phyloP scores from a whole-genome alignment of 2,329 filamentous ascomycete genomes.

The Neonectria hederae region DNA sequence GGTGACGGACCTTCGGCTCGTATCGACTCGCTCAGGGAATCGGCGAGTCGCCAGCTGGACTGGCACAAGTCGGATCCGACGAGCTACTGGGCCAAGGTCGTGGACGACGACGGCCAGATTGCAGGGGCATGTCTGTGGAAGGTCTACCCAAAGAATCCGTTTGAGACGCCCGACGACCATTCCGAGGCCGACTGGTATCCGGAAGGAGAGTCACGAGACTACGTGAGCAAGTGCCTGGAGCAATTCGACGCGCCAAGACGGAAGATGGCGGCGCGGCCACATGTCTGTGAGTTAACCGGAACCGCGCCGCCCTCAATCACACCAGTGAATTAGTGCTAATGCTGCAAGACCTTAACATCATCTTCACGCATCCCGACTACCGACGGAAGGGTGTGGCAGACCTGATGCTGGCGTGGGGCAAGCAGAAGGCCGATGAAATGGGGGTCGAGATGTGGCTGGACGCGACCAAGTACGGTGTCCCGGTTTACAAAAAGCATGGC shows the following conservation, averaged over 20 bases:
- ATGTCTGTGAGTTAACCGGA: constrained; percentile 28
- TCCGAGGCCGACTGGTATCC: constrained; percentile 31
- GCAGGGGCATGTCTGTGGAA: constrained; percentile 38
- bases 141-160: constrained; percentile 24
- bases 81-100: constrained; percentile 31
- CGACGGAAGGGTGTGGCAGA: constrained; percentile 36
- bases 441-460: constrained; percentile 39
- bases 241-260: constrained; percentile 31
- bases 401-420: constrained; percentile 36
- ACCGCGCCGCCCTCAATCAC: not conserved
- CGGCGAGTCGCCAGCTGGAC: constrained; percentile 3
- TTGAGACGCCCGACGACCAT: constrained; percentile 24
- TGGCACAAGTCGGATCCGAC: constrained; percentile 30
- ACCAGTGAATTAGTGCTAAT: not conserved
- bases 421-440: constrained; percentile 37
- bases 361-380: constrained; percentile 36
- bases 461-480: constrained; percentile 32
- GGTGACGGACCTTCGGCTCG: constrained; percentile 22
- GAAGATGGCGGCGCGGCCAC: constrained; percentile 32
- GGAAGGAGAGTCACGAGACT: constrained; percentile 31
- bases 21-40: constrained; percentile 26
- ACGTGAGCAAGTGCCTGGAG: constrained; percentile 28
- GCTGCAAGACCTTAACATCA: constrained; percentile 30
- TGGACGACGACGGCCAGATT: constrained; percentile 30
- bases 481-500: constrained; percentile 37